Base-by-base conservation (phyloP, 2,329 filamentous ascomycete species). In the Phyllosticta capitalensis region DNA sequence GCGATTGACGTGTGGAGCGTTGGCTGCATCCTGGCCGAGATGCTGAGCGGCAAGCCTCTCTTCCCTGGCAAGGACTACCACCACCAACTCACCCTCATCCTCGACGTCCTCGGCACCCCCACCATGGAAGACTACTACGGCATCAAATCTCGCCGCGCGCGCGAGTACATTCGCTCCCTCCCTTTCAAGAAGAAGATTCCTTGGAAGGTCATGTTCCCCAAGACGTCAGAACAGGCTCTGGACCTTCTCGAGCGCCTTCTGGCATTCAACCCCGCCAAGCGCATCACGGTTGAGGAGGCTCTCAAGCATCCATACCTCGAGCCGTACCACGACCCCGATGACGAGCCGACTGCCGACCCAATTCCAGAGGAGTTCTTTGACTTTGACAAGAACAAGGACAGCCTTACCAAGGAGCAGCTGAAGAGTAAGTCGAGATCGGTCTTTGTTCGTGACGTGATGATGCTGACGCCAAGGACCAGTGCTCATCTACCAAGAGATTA, bases 101-200 rank as follows among this genome's bases (percentile, higher is more conserved):
- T 99, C 65, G 94, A 99, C 68, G 92, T 99, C 56, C 87, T 99
- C 61, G 94, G 94, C 64, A 99, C 94, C 2, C 94, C 94, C 2
- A 99, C 94, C 12, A 99, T 99, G 94, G 94, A 99, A 75, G 94
- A 99, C 74, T 99, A 99, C 82, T 99, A 99, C 69, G 94, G 94
- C 65, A 99, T 99, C 83, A 99, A 99, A 79, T 97, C 94, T 58
- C 89, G 94, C 65, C 90, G 94, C 69, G 94, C 94, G 55, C 85
- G 94, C 65, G 94, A 99, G 77, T 99, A 99, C 78, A 99, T 99
- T 72, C 90, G 94, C 63, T 96, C 92, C 58, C 83, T 97, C 53
- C 92, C 94, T 19, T 97, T 97, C 81, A 97, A 97, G 85, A 97
- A 97, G 86, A 97, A 97, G 85, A 95, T 97, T 54, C 92, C 94